These are phyloP conservation scores for Russula foetens DNA, from an alignment of 768 basidiomycete species.

Conservation along the genomic window DNA sequence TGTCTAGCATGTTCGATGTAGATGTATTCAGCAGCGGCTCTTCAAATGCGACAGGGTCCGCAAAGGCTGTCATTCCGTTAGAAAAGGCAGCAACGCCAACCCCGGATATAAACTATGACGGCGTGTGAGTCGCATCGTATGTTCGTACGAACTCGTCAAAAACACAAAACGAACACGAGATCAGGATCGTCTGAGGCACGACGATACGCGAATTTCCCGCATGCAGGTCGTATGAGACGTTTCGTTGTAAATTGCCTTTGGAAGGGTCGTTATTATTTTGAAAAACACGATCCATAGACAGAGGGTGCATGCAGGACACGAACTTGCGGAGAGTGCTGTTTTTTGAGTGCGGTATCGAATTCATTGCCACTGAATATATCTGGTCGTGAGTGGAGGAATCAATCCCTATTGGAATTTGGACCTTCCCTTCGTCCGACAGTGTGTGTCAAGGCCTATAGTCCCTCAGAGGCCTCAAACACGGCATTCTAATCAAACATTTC, in stretches of 20 bases:
- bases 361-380: no score
- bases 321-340: conserved; percentile 49
- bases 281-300: neutral
- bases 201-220: conserved; percentile 35
- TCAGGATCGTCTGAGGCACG: conserved; percentile 41
- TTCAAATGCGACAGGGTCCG: conserved; percentile 88
- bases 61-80: conserved; percentile 52
- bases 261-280: conserved; percentile 47
- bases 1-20: conserved; percentile 54
- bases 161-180: conserved; percentile 63
- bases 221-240: conserved; percentile 56
- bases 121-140: conserved; percentile 34
- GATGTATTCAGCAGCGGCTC: conserved; percentile 74
- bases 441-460: no score
- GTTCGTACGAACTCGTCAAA: no score
- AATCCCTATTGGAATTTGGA: no score
- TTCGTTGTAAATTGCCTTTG: conserved; percentile 64
- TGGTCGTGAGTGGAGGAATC: no score
- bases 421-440: no score
- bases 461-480: no score
- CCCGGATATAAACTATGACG: neutral
- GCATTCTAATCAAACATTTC: no score
- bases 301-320: neutral
- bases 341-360: conserved; percentile 77
- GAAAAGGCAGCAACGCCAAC: neutral